Evolutionary conservation across 148 eudicot genomes (phyloP), one percentile per base, ranked within the genome.

Genomic region (Simmondsia chinensis): DNA sequence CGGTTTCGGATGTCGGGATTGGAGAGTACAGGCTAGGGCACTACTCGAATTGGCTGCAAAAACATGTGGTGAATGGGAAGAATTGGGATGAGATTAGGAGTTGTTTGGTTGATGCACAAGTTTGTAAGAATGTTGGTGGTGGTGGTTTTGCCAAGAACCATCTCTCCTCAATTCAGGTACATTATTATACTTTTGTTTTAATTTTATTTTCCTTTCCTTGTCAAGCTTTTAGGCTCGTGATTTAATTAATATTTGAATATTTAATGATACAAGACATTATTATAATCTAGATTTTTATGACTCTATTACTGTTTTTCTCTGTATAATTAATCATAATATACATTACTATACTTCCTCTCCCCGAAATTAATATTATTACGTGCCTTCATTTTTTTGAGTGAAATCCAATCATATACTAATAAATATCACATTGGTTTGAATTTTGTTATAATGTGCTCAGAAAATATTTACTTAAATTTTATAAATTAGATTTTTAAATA

Each of bases 31-130:
- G 40, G 50, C 42, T 73, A 2, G 79, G 65, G 4, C 68, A 73
- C 46, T 68, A 68, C 20, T 64, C 70, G 2, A 63, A 69, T 26
- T 73, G 79, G 79, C 35, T 73, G 46, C 71, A 64, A 19, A 69
- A 61, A 11, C 41, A 69, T 56, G 74, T 73, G 7, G 63, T 56
- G 5, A 48, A 48, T 47, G 62, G 59, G 1, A 37, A 48, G 28
- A 61, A 68, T 52, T 73, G 79, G 79, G 55, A 18, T 17, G 14
- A 16, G 24, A 56, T 73, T 52, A 56, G 54, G 65, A 68, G 71
- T 39, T 73, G 74, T 61, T 64, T 73, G 74, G 65, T 60, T 68
- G 68, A 68, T 28, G 34, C 59, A 9, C 55, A 52, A 7, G 65
- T 57, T 42, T 73, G 79, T 38, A 20, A 1, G 2, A 21, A 12